These are phyloP conservation scores for Cornus controversa DNA, from an alignment of 148 eudicot genomes.

Conservation along the genomic window DNA sequence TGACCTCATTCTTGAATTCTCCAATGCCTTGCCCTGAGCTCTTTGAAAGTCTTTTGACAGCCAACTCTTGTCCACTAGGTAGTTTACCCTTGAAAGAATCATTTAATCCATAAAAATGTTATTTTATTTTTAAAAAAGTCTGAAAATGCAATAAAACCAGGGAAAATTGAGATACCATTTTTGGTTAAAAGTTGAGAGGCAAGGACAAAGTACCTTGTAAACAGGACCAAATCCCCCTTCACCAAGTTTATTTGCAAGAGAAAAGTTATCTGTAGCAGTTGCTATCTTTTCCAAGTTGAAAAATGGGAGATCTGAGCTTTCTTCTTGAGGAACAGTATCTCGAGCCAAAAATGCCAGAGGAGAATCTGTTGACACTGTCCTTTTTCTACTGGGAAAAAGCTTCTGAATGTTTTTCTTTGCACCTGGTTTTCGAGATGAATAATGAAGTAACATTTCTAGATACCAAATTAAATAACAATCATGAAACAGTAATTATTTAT, in stretches of 20 bases:
- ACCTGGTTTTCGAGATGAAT: too few species aligned
- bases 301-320: not conserved
- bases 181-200: not conserved
- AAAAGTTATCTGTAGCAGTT: slow-evolving; percentile 3
- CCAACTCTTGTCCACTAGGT: not conserved
- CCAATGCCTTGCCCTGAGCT: not conserved
- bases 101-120: not conserved
- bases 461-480: too few species aligned
- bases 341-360: too few species aligned
- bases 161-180: not conserved
- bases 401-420: too few species aligned
- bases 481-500: too few species aligned
- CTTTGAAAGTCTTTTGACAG: slow-evolving; percentile 9
- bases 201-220: slow-evolving; percentile 7
- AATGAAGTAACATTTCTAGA: too few species aligned
- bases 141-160: too few species aligned
- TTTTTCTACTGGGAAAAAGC: too few species aligned
- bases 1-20: not conserved
- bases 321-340: not conserved
- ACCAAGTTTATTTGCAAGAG: not conserved
- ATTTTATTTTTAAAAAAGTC: too few species aligned
- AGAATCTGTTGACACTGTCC: too few species aligned
- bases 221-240: slow-evolving; percentile 11
- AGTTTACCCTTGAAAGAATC: not conserved
- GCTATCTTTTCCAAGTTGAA: not conserved